Evolutionary conservation across 1,284 basidiomycete genomes (phyloP), one percentile per base, ranked within the genome.

Genomic region (Apiotrichum montevideense): DNA sequence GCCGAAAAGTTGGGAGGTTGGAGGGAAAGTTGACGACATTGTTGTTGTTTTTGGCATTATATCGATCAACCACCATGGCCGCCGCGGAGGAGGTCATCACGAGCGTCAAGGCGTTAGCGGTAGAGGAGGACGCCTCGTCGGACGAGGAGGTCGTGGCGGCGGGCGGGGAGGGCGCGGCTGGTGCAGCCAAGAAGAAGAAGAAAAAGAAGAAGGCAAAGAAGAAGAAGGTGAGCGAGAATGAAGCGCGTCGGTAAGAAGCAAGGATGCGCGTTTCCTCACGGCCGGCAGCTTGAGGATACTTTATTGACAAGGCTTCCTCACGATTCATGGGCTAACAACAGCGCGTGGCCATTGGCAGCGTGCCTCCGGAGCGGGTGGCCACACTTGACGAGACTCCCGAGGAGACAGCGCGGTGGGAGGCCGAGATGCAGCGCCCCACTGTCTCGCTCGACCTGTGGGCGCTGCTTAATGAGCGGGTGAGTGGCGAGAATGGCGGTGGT

Each of bases 391-490:
- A 67, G 46, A 55, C 63, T 0, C 34, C 46, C 3, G 63, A 65
- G 29, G 64, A 67, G 21, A 54, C 44, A 1, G 54, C 50, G 2
- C 52, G 48, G 35, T 72, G 67, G 68, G 54, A 52, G 21, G 56
- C 60, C 10, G 62, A 68, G 55, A 55, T 71, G 6, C 33, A 57
- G 58, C 2, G 45, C 54, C 8, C 50, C 47, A 46, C 67, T 63
- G 13, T 52, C 32, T 9, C 35, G n/a, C 47, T 67, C 6, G 56
- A 63, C n/a, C 47, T 55, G 6, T 67, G 63, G 57, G 59, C 56
- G 14, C 41, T 72, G 6, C 51, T 70, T 4, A 54, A 62, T 6
- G 63, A 67, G 32, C 55, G 58, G 11, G 70, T 68, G 42, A 58
- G 66, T 51, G n/a, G 9, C 41, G 6, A n/a, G n/a, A n/a, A n/a